Conservation (phyloP, 2,329 filamentous ascomycete genomes). For the Colletotrichum theobromicola region DNA sequence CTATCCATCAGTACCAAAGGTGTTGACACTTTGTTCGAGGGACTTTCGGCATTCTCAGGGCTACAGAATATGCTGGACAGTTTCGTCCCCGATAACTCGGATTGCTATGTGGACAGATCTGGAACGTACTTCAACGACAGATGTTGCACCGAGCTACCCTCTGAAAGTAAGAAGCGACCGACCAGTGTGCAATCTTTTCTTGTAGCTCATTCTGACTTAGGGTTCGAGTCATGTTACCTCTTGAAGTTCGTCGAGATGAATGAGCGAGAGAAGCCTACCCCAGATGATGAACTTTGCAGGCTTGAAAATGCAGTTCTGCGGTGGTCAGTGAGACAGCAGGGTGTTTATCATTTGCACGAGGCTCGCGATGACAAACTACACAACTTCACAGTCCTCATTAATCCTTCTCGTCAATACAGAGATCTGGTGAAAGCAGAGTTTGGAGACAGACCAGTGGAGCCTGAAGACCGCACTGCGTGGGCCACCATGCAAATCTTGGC, state of each 20-base stretch:
- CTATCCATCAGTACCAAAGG: background rate
- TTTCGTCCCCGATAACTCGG: too few species aligned
- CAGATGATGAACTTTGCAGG: background rate
- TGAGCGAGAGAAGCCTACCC: background rate
- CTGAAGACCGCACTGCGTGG: too few species aligned
- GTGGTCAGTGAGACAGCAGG: background rate
- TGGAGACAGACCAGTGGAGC: background rate
- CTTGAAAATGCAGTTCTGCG: background rate
- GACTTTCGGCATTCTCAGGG: background rate
- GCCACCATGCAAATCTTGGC: too few species aligned
- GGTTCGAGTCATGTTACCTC: background rate
- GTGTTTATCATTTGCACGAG: background rate
- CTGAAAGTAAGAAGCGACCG: too few species aligned
- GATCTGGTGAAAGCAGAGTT: background rate
- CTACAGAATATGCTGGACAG: too few species aligned
- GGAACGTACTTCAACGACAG: too few species aligned
- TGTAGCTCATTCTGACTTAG: too few species aligned
- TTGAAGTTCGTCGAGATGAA: background rate
- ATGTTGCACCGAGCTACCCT: too few species aligned
- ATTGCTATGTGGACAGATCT: too few species aligned
- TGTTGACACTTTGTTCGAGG: background rate
- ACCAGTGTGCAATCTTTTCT: too few species aligned
- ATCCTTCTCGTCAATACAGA: too few species aligned
- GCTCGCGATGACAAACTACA: too few species aligned
- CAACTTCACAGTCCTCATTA: background rate